phyloP scores from a whole-genome alignment of 441 rosid species.

The Populus hybrid region DNA sequence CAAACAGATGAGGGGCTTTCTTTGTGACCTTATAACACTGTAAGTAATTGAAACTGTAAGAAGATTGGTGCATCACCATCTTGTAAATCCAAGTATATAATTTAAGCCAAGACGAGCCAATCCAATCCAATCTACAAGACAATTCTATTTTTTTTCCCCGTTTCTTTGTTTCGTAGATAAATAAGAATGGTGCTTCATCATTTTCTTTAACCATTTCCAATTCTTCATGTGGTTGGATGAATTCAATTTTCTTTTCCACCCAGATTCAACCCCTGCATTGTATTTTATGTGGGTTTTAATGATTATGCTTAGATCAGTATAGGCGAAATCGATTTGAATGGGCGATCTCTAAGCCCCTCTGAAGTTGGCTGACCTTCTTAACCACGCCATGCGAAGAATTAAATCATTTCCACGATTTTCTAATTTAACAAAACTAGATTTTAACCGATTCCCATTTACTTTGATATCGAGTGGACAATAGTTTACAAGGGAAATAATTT shows the following conservation, averaged over 20 bases:
- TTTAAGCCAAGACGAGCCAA: slow-evolving; percentile 4
- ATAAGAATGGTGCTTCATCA: not conserved
- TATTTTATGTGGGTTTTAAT: too few species aligned
- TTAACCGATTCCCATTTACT: too few species aligned
- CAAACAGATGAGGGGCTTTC: not conserved
- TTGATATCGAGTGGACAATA: too few species aligned
- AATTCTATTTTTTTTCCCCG: not conserved
- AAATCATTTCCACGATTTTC: too few species aligned
- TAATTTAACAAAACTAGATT: too few species aligned
- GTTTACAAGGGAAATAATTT: too few species aligned
- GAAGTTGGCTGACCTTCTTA: too few species aligned
- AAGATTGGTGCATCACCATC: slow-evolving; percentile 1
- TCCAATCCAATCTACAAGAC: not conserved
- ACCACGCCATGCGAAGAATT: too few species aligned
- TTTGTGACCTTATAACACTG: not conserved
- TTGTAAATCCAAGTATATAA: slow-evolving; percentile 23
- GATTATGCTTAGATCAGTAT: not conserved
- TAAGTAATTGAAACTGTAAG: slow-evolving; percentile 20
- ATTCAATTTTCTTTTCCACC: not conserved
- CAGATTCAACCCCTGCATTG: not conserved
- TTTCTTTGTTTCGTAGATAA: not conserved
- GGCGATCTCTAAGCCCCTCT: too few species aligned
- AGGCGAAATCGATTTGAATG: not conserved
- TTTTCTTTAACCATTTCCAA: not conserved
- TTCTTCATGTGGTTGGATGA: not conserved